phyloP scores from a whole-genome alignment of 164 flowering plant species.

The Sedum album region DNA sequence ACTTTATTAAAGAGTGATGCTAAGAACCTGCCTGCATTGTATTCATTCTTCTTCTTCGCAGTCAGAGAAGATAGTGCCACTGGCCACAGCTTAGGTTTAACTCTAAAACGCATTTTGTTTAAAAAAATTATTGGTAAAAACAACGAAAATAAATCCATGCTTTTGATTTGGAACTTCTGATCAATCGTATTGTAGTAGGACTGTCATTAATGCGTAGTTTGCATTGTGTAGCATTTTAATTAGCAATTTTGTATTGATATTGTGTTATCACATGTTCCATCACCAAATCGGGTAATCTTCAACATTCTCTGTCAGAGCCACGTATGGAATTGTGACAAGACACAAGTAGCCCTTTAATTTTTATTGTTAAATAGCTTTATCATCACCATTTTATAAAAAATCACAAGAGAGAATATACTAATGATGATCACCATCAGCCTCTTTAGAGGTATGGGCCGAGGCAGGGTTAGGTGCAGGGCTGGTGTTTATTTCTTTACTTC shows the following conservation, averaged over 20 bases:
- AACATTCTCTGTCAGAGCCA: not conserved
- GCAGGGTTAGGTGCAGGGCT: not conserved
- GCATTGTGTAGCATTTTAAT: not conserved
- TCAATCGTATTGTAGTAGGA: too few species aligned
- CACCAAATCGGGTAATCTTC: not conserved
- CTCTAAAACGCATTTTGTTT: too few species aligned
- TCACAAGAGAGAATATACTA: not conserved
- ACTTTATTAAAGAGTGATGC: not conserved
- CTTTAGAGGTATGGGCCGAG: conserved; percentile 1
- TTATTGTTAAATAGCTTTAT: not conserved
- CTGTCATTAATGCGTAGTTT: too few species aligned
- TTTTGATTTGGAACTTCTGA: too few species aligned
- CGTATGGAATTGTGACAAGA: conserved; percentile 6
- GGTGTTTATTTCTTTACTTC: not conserved
- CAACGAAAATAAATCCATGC: too few species aligned
- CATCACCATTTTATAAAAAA: too few species aligned
- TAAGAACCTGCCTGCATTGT: not conserved
- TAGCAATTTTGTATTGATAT: not conserved
- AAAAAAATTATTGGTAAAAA: too few species aligned
- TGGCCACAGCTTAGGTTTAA: too few species aligned
- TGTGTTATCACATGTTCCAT: too few species aligned
- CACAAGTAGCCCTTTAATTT: not conserved
- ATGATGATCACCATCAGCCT: conserved; percentile 2
- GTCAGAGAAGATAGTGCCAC: too few species aligned
- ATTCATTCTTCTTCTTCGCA: too few species aligned